Base-by-base conservation (phyloP, 2,329 filamentous ascomycete genomes). In the Cercospora sp. region DNA sequence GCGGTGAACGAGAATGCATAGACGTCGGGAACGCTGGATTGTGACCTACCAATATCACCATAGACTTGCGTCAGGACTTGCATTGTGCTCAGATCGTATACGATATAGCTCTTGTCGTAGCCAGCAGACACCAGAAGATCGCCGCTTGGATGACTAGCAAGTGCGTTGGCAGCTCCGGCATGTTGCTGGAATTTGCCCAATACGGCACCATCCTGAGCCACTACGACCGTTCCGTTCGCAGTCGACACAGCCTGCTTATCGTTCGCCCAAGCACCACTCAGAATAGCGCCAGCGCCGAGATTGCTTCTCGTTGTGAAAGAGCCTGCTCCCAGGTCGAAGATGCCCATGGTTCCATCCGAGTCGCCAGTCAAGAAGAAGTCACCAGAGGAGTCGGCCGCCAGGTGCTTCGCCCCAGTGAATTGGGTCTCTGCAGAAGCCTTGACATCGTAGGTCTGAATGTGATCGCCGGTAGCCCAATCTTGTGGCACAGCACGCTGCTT, bases 401-500 rank as follows among this genome's bases (percentile, higher is more conserved):
- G 79, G 13, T 83, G 82, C 66, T 82, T 84, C 69, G 85, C 84
- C 63, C 87, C 88, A 28, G 88, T 84, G 75, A 87, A 90, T 13
- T 90, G 78, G 51, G 87, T 77, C 66, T 90, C 85, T 58, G 85
- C 87, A 28, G 82, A 82, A 61, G 82, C 79, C 21, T 82, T 79
- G 10, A 87, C 80, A 40, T 86, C 84, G 77, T 88, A 90, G 43
- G 83, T 79, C 63, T 86, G 84, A 55, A 99, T 85, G 5, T 88
- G 86, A 63, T 97, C 92, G 55, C 87, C 80, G 5, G 90, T 92
- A 3, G 89, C 91, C 94, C 95, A 98, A 65, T 87, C 92, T 69
- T 91, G 88, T 32, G 95, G 94, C 40, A 96, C 84, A 7, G 92
- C 87, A 69, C 95, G 91, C 86, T 96, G 97, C 82, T 94, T 92